These are phyloP conservation scores for Psilocybe sp. DNA, from an alignment of 768 basidiomycete genomes.

Conservation along the genomic window DNA sequence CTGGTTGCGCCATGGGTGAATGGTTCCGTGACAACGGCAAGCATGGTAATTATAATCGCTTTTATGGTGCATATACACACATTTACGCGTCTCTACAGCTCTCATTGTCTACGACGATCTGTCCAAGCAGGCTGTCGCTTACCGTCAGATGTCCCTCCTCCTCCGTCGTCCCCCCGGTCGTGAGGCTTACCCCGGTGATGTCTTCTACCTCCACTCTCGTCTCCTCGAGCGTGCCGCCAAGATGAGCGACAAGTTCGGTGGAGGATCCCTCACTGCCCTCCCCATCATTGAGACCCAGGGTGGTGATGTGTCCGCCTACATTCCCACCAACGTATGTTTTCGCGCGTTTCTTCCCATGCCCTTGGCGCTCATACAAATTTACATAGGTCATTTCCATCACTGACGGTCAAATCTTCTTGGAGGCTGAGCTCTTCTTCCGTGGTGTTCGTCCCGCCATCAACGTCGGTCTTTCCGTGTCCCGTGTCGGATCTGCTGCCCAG, in stretches of 20 bases:
- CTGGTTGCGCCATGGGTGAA: constrained; percentile 99
- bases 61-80: neutral
- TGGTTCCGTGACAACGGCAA: constrained; percentile 99
- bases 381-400: constrained; percentile 97
- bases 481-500: constrained; percentile 99
- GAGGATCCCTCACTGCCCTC: constrained; percentile 96
- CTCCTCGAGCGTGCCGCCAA: constrained; percentile 99
- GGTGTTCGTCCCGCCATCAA: constrained; percentile 99
- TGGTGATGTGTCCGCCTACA: constrained; percentile 99
- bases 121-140: constrained; percentile 99
- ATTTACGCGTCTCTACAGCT: constrained; percentile 40
- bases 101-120: constrained; percentile 99
- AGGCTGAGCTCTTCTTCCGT: constrained; percentile 99
- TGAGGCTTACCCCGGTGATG: constrained; percentile 99
- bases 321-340: constrained; percentile 78
- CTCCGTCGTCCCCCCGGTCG: constrained; percentile 99
- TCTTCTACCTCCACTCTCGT: constrained; percentile 99
- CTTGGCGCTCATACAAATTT: constrained; percentile 5
- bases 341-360: neutral
- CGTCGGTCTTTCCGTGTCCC: constrained; percentile 99
- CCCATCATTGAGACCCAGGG: constrained; percentile 99
- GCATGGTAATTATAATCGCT: constrained; percentile 64
- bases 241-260: constrained; percentile 99
- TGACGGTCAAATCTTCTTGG: constrained; percentile 99
- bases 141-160: constrained; percentile 99